Evolutionary conservation across 2,329 filamentous ascomycete species (phyloP).

Genomic region (Elsinoe necatrix): DNA sequence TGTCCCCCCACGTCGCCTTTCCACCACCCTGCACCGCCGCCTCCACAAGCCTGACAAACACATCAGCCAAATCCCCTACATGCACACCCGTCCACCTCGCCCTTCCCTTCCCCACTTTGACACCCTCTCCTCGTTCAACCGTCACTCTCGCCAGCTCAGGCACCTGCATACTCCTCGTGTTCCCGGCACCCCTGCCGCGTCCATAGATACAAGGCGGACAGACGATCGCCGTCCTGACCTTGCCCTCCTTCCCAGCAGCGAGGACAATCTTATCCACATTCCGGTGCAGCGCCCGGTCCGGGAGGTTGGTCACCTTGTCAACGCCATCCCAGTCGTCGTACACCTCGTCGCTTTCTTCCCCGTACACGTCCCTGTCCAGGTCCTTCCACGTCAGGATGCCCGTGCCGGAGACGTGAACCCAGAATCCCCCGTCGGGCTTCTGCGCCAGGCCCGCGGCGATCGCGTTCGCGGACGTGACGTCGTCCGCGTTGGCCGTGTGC

Average conservation of each 20-base stretch:
- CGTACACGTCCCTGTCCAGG: constrained; percentile 37
- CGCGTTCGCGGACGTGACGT: constrained; percentile 40
- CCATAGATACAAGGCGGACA: constrained; percentile 60
- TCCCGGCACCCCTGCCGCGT: constrained; percentile 44
- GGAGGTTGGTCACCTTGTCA: constrained; percentile 46
- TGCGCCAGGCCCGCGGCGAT: constrained; percentile 44
- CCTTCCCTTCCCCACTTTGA: constrained; percentile 50
- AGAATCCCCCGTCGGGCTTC: constrained; percentile 35
- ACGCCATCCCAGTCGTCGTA: constrained; percentile 56
- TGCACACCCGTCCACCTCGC: constrained; percentile 51
- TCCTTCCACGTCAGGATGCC: constrained; percentile 49
- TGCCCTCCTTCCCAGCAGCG: constrained; percentile 36
- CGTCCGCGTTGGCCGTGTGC: constrained; percentile 41
- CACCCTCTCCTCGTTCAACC: constrained; percentile 45
- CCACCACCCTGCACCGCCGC: constrained; percentile 39
- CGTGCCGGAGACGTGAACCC: constrained; percentile 49
- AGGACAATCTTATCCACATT: constrained; percentile 63
- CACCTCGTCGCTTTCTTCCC: constrained; percentile 40
- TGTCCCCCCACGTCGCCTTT: constrained; percentile 47
- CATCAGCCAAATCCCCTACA: constrained; percentile 48
- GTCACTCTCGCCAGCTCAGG: constrained; percentile 47
- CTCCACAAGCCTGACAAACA: constrained; percentile 49
- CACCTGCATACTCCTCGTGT: constrained; percentile 49
- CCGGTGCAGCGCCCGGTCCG: constrained; percentile 53
- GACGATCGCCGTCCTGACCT: constrained; percentile 55